These are phyloP conservation scores for Microcos paniculata DNA, from an alignment of 345 rosid genomes.

Conservation along the genomic window DNA sequence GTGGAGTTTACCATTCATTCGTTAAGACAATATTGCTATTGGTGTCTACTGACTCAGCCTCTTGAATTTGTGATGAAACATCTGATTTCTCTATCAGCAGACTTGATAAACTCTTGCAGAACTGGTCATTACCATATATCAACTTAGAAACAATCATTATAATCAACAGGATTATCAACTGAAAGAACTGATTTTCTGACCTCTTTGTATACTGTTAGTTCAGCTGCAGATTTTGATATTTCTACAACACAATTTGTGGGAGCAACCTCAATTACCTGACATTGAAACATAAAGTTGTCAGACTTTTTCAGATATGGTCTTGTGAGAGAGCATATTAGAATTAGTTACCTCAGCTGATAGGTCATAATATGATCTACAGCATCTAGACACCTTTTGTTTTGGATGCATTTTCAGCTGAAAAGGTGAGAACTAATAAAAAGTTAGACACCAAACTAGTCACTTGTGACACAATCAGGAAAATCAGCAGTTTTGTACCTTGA, in stretches of 20 bases:
- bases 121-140: constrained; percentile 40
- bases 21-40: constrained; percentile 17
- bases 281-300: constrained; percentile 11
- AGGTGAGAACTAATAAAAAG: not conserved
- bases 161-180: constrained; percentile 4
- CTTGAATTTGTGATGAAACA: constrained; percentile 23
- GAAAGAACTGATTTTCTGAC: constrained; percentile 27
- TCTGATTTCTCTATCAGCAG: constrained; percentile 50
- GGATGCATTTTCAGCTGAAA: constrained; percentile 71
- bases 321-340: not conserved
- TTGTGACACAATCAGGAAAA: constrained; percentile 1
- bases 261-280: constrained; percentile 75
- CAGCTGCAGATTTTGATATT: constrained; percentile 80
- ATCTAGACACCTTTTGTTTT: constrained; percentile 52
- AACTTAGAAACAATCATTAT: constrained; percentile 3
- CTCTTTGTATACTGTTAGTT: constrained; percentile 59
- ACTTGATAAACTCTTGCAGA: constrained; percentile 74
- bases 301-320: not conserved
- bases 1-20: constrained; percentile 33
- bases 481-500: constrained; percentile 41
- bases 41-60: constrained; percentile 17
- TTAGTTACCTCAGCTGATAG: constrained; percentile 72
- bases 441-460: not conserved
- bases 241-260: constrained; percentile 85
- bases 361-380: constrained; percentile 56